Evolutionary conservation across 1,284 basidiomycete genomes (phyloP).

Genomic region (Kwoniella shivajii): DNA sequence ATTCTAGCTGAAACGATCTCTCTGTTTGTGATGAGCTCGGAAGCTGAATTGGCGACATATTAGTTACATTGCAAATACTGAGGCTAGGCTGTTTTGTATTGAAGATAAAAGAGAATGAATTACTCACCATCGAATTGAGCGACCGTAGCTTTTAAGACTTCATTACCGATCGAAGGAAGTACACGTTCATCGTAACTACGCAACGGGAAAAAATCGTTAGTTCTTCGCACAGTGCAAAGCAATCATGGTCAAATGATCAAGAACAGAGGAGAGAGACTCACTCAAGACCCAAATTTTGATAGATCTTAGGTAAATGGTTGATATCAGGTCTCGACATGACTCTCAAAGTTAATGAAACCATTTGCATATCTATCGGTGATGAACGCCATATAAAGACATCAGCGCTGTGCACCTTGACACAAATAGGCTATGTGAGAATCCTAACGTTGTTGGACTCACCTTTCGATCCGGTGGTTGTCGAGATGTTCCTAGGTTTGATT

Average conservation of each 20-base stretch:
- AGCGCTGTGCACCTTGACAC: not conserved
- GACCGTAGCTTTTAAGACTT: slow-evolving; percentile 96
- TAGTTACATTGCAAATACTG: no score
- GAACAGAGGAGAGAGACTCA: slow-evolving; percentile 22
- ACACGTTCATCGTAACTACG: slow-evolving; percentile 78
- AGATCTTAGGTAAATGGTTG: slow-evolving; percentile 86
- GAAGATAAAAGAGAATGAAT: not conserved
- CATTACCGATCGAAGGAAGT: slow-evolving; percentile 91
- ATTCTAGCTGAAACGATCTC: slow-evolving; percentile 85
- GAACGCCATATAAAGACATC: slow-evolving; percentile 3
- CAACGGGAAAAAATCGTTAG: no score
- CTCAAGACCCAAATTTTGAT: slow-evolving; percentile 90
- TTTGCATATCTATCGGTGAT: slow-evolving; percentile 66
- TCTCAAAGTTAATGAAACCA: slow-evolving; percentile 94
- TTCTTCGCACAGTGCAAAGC: no score
- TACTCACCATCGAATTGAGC: slow-evolving; percentile 87
- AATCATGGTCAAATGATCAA: not conserved
- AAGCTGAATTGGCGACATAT: slow-evolving; percentile 55
- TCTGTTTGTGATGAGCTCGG: slow-evolving; percentile 78
- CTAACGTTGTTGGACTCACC: slow-evolving; percentile 19
- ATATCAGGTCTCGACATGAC: slow-evolving; percentile 93
- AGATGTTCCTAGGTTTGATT: slow-evolving; percentile 97
- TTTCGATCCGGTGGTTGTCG: slow-evolving; percentile 61
- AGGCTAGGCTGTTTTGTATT: no score
- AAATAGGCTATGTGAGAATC: not conserved